A percentile compares a stretch with the other conserved stretches of the same genome.
Conservation (phyloP, 441 rosid genomes). For the Pelargonium fulgidum region DNA sequence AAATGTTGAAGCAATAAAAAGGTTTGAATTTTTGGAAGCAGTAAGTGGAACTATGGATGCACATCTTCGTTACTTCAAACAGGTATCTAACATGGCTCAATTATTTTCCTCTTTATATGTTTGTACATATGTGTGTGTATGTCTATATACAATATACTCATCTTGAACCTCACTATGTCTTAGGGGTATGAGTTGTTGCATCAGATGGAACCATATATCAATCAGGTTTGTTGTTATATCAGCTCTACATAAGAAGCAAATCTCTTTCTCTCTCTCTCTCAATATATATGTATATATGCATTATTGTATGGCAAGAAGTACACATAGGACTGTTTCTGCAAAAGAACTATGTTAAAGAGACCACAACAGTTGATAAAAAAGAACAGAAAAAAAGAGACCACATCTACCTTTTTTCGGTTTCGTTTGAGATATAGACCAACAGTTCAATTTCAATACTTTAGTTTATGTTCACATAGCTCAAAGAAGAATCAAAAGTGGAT, state of each 20-base stretch:
- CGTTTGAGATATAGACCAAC: too few relatives aligned
- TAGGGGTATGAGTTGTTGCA: conserved; percentile 89
- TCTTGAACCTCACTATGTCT: conserved; percentile 1
- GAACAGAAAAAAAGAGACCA: too few relatives aligned
- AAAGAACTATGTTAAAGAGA: not conserved
- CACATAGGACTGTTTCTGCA: not conserved
- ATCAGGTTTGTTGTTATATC: conserved; percentile 46
- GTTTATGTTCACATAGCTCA: not conserved
- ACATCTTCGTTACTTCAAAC: conserved; percentile 86
- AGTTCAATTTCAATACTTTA: not conserved
- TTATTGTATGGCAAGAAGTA: not conserved
- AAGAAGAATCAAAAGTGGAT: not conserved
- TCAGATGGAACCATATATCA: conserved; percentile 85
- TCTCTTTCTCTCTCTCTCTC: not conserved
- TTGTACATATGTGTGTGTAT: not conserved
- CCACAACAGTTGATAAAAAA: too few relatives aligned
- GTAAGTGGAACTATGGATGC: conserved; percentile 93
- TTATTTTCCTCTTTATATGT: not conserved
- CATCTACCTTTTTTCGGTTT: too few relatives aligned
- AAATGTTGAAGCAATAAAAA: conserved; percentile 77
- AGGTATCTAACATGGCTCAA: conserved; percentile 37
- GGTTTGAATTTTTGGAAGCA: conserved; percentile 85
- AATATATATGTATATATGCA: not conserved
- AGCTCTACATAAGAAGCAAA: conserved; percentile 3
- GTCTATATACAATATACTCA: not conserved